phyloP scores from a whole-genome alignment of 164 flowering plant genomes.

The Malania oleifera region DNA sequence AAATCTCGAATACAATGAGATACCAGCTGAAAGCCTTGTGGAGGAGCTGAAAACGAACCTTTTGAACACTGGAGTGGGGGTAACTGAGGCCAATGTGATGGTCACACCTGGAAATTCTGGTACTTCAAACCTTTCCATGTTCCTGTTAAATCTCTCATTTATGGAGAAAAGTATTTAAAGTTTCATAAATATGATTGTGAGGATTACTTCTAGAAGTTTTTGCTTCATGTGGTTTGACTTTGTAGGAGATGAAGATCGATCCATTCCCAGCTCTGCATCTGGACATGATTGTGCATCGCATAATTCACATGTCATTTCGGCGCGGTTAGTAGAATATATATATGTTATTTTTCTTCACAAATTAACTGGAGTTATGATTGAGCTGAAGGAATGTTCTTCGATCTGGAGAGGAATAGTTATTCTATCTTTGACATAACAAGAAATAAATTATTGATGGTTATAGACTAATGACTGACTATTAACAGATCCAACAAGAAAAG shows the following conservation, averaged over 20 bases:
- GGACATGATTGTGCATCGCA: conserved; percentile 34
- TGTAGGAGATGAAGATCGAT: conserved; percentile 47
- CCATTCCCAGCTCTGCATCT: conserved; percentile 56
- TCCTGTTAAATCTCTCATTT: not conserved
- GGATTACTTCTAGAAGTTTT: not conserved
- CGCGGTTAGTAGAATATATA: conserved; percentile 38
- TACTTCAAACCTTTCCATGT: conserved; percentile 10
- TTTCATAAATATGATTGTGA: not conserved
- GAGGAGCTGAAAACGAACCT: conserved; percentile 18
- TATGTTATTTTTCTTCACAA: not conserved
- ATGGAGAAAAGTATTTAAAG: not conserved
- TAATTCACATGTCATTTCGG: conserved; percentile 40
- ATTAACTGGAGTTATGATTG: too few species aligned
- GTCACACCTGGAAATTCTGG: conserved; percentile 66
- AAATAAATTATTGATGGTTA: not conserved
- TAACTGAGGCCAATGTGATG: conserved; percentile 17
- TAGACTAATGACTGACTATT: not conserved
- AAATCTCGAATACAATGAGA: conserved; percentile 18
- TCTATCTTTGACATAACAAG: not conserved
- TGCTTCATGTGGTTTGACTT: conserved; percentile 11
- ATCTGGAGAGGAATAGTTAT: not conserved
- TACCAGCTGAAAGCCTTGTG: conserved; percentile 23
- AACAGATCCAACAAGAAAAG: conserved; percentile 48
- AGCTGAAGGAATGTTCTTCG: not conserved
- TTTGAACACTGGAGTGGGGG: conserved; percentile 14